These are phyloP conservation scores for Amanita pseudoporphyria DNA, from an alignment of 768 basidiomycete genomes.

Conservation along the genomic window DNA sequence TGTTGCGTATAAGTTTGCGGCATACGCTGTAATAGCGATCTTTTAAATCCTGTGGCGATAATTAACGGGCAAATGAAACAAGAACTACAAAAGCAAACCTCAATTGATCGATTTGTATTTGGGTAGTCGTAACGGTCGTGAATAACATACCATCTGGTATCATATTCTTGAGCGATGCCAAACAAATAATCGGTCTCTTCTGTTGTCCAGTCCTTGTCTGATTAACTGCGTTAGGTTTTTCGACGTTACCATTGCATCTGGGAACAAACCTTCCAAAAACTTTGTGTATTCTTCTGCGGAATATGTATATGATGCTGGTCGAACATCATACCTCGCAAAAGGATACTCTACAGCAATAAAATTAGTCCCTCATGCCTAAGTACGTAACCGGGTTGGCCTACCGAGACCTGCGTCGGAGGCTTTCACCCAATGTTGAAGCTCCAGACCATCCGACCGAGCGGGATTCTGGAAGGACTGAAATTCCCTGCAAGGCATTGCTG, in stretches of 20 bases:
- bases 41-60: slow-evolving; percentile 66
- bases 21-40: slow-evolving; percentile 91
- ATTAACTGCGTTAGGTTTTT: background rate
- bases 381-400: slow-evolving; percentile 19
- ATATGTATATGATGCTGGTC: slow-evolving; percentile 57
- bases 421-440: slow-evolving; percentile 80
- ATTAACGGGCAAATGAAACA: slow-evolving; percentile 2
- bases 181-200: slow-evolving; percentile 95
- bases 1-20: slow-evolving; percentile 73
- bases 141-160: slow-evolving; percentile 83
- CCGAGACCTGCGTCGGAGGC: slow-evolving; percentile 45
- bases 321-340: slow-evolving; percentile 79
- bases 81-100: slow-evolving; percentile 33
- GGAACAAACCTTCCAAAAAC: slow-evolving; percentile 57
- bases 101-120: slow-evolving; percentile 47
- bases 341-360: slow-evolving; percentile 48
- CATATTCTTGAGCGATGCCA: slow-evolving; percentile 67
- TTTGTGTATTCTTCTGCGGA: slow-evolving; percentile 80
- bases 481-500: slow-evolving; percentile 44
- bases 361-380: background rate
- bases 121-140: slow-evolving; percentile 82
- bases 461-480: slow-evolving; percentile 64
- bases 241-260: background rate
- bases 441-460: slow-evolving; percentile 58
- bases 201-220: slow-evolving; percentile 81